Base-by-base conservation (phyloP, 495 filamentous ascomycete species). In the Cercophora newfieldiana region DNA sequence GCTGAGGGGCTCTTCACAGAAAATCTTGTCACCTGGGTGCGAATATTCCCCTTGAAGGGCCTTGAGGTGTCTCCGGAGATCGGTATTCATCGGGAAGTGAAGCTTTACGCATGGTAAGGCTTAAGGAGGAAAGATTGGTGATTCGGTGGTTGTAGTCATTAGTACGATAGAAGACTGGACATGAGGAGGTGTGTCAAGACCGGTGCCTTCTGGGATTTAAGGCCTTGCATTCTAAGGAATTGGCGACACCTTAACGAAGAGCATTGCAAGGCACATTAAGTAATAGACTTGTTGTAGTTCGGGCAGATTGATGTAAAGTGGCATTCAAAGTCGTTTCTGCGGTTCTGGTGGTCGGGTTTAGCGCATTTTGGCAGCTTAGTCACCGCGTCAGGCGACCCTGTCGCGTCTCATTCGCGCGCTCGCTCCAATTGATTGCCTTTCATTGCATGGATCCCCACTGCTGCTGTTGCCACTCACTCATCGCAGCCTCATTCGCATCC, bases 301-400 rank as follows among this genome's bases (percentile, higher is more conserved):
- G 19, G 21, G 21, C 51, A 3, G 51, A 19, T 49, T 49, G 44
- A 19, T 44, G 37, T 44, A 44, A 5, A 12, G 12, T 33, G n/a
- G n/a, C n/a, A n/a, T n/a, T n/a, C n/a, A n/a, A n/a, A n/a, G n/a
- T n/a, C n/a, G n/a, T n/a, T n/a, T n/a, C n/a, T n/a, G n/a, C n/a
- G n/a, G n/a, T n/a, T n/a, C 24, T 51, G 48, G 4, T 16, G 48
- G 18, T 51, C 5, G 16, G 21, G 25, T 7, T 8, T 57, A 57
- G 54, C 8, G 24, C 54, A 19, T 6, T 19, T 53, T 57, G 26
- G 54, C 54, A 8, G 58, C 58, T 60, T 60, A 60, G 58, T 60
- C 58, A 60, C 30, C 31, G 16, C 1, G 58, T 47, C 33, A 48
- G 12, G 2, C 12, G 7, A 30, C 55, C 3, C 22, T 25, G 22